Evolutionary conservation across 2,329 filamentous ascomycete genomes (phyloP), one percentile per base, ranked within the genome.

Genomic region (Berkeleyomyces rouxiae): DNA sequence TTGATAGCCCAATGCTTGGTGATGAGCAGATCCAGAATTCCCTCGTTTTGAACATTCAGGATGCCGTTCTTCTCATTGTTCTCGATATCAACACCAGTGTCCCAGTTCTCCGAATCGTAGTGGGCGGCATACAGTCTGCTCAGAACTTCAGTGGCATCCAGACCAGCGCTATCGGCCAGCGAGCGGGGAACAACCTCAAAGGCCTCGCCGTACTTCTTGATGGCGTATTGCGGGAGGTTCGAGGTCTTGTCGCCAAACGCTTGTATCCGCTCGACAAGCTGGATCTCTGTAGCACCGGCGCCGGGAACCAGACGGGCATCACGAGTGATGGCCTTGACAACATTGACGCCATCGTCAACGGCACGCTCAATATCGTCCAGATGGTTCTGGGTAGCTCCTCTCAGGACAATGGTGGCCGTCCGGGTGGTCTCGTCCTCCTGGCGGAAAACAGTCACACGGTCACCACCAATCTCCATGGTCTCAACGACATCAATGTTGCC

Each of bases 1-100:
- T 93, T 93, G 74, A 99, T 96, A 57, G 93, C 93, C 92, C 91
- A 97, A 71, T 85, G 86, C 82, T 99, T 99, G 67, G 87, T 85
- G 65, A 91, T 84, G 76, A 97, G 81, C 51, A 99, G 80, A 72
- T 99, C 95, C 62, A 99, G 79, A 68, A 99, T 96, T 61, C 90
- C 90, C 70, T 91, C 85, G 39, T 93, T 84, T 70, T 87, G 85
- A 40, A 91, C 87, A 73, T 99, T 91, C 11, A 96, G 77, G 13
- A 83, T 89, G 63, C 95, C 93, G 3, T 83, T 86, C 61, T 83
- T 80, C 67, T 93, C 85, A 57, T 89, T 82, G 69, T 92, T 90
- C 80, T 96, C 91, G 64, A 99, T 85, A 72, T 99, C 93, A 51
- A 99, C 89, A 70, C 93, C 93, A n/a, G 85, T 86, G 58, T 87